These are phyloP conservation scores for Chytriomyces sp. DNA, from an alignment of 192 early-diverging fungal species.

Conservation along the genomic window DNA sequence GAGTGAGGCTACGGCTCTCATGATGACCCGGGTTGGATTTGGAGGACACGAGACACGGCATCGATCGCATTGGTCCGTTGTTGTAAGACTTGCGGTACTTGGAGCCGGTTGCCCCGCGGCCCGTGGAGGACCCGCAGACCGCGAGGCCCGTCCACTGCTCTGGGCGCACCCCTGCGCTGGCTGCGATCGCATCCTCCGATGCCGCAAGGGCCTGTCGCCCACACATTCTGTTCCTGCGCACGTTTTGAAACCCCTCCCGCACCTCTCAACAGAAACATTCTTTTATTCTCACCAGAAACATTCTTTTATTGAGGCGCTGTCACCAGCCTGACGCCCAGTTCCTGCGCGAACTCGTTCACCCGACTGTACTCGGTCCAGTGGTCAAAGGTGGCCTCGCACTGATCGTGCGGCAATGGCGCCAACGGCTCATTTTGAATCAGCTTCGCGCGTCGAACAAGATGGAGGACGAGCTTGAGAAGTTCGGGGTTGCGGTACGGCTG, in stretches of 20 bases:
- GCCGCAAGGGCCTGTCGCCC: slow-evolving; percentile 12
- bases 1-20: not conserved
- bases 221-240: too few relatives aligned
- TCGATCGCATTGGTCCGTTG: slow-evolving; percentile 8
- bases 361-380: slow-evolving; percentile 3
- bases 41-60: not conserved
- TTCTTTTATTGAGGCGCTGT: not conserved
- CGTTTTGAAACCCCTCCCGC: too few relatives aligned
- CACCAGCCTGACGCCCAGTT: not conserved
- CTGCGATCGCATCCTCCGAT: not conserved
- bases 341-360: not conserved
- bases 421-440: slow-evolving; percentile 31
- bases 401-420: slow-evolving; percentile 16
- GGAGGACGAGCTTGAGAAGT: slow-evolving; percentile 27
- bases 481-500: slow-evolving; percentile 20
- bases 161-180: not conserved
- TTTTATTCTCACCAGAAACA: too few relatives aligned
- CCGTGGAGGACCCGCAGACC: not conserved
- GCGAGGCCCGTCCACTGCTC: not conserved
- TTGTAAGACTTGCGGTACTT: slow-evolving; percentile 17
- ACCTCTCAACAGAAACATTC: too few relatives aligned
- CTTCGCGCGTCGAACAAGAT: slow-evolving; percentile 24
- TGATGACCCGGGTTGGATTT: not conserved
- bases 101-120: not conserved
- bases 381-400: slow-evolving; percentile 20